phyloP scores from a whole-genome alignment of 176 grass and related monocot genomes.

The Ampelocalamus luodianensis region DNA sequence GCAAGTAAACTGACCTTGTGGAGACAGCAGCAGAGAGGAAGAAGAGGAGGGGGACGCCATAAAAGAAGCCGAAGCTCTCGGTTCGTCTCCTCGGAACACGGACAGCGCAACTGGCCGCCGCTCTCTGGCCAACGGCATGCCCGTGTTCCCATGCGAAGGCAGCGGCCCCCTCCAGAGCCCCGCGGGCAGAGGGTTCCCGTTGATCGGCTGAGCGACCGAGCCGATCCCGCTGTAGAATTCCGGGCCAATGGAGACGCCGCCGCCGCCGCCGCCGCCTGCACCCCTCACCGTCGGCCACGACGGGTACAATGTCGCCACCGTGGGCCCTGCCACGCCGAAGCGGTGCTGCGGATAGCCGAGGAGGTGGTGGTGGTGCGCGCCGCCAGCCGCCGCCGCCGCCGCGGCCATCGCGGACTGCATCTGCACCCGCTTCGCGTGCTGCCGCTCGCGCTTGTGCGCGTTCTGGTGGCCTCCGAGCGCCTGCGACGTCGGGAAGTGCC shows the following conservation, averaged over 20 bases:
- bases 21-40: constrained; percentile 51
- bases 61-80: constrained; percentile 39
- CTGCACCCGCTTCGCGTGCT: constrained; percentile 93
- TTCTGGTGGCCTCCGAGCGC: constrained; percentile 98
- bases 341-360: constrained; percentile 70
- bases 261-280: constrained; percentile 19
- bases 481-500: constrained; percentile 94
- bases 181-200: constrained; percentile 57
- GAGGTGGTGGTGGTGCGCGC: constrained; percentile 60
- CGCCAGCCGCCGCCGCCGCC: constrained; percentile 39
- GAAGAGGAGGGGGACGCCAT: constrained; percentile 37
- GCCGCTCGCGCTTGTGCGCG: constrained; percentile 95
- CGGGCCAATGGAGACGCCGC: constrained; percentile 29
- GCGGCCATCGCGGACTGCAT: constrained; percentile 78
- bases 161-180: constrained; percentile 64
- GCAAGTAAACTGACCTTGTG: constrained; percentile 66
- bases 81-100: constrained; percentile 51
- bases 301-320: constrained; percentile 48
- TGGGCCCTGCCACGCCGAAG: constrained; percentile 41
- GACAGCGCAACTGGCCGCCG: constrained; percentile 40
- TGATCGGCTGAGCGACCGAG: constrained; percentile 70
- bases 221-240: constrained; percentile 71
- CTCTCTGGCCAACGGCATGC: constrained; percentile 40
- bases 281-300: constrained; percentile 42
- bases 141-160: constrained; percentile 33